phyloP scores from a whole-genome alignment of 2,329 filamentous ascomycete genomes.

The Zymoseptoria pseudotritici region DNA sequence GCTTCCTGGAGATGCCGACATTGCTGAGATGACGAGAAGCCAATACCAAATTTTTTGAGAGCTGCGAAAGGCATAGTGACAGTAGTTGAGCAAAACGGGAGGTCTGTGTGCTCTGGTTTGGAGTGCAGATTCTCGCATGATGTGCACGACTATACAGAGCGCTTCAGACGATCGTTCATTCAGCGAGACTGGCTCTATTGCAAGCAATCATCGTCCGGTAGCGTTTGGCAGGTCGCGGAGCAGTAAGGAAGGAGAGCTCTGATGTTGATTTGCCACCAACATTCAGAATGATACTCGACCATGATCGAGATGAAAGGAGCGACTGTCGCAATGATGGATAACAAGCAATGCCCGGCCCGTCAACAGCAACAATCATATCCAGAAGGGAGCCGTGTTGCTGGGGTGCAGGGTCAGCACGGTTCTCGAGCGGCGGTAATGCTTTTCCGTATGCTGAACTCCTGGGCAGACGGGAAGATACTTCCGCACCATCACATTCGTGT shows the following conservation, averaged over 20 bases:
- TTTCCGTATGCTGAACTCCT: neutral
- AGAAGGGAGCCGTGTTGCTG: neutral
- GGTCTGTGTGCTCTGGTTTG: neutral
- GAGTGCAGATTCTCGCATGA: neutral
- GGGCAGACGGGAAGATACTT: neutral
- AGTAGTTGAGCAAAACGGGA: neutral
- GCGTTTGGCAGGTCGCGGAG: neutral
- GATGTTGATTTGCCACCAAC: neutral
- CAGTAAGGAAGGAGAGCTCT: neutral
- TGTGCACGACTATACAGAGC: neutral
- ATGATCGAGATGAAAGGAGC: neutral
- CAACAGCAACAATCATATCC: neutral
- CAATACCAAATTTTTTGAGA: neutral
- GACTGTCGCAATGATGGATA: neutral
- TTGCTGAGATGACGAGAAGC: neutral
- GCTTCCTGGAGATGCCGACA: neutral
- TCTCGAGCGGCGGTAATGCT: neutral
- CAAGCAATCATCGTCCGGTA: neutral
- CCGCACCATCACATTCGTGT: neutral
- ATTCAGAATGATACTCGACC: neutral
- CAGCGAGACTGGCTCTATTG: neutral
- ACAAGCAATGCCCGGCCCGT: neutral
- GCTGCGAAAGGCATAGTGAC: neutral
- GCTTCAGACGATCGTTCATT: neutral
- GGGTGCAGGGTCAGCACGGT: neutral